A percentile compares a stretch with the other conserved stretches of the same genome.
These are phyloP conservation scores for Leishmania major DNA, from an alignment of 208 protist genomes.

Conservation along the genomic window DNA sequence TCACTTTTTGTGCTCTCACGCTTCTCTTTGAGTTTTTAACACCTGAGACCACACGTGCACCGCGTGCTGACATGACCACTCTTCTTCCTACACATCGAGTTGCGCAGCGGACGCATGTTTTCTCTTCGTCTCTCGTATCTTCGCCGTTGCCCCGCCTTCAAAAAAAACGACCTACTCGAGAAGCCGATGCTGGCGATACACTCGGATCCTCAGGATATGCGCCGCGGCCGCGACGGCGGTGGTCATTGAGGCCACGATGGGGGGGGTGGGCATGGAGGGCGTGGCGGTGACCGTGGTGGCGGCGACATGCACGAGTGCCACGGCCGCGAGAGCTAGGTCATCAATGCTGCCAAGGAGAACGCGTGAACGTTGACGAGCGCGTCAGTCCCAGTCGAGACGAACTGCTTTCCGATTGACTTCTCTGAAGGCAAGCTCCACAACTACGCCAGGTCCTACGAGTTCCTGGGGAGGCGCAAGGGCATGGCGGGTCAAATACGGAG, in stretches of 20 bases:
- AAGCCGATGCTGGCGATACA: neutral
- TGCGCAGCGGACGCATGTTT: neutral
- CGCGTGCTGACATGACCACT: neutral
- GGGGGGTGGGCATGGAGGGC: constrained; percentile 25
- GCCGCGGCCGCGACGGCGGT: constrained; percentile 8
- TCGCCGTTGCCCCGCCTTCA: neutral
- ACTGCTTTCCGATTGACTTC: constrained; percentile 35
- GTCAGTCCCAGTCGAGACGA: constrained; percentile 20
- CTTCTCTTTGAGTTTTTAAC: neutral
- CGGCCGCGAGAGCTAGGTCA: constrained; percentile 22
- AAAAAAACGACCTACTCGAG: neutral
- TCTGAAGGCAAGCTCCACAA: constrained; percentile 17
- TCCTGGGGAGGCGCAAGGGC: constrained; percentile 36
- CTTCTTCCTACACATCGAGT: neutral
- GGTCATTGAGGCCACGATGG: neutral
- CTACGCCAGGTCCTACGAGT: constrained; percentile 39
- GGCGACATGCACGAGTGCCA: constrained; percentile 19
- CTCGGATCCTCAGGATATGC: neutral
- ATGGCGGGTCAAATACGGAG: constrained; percentile 35
- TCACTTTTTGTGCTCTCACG: neutral
- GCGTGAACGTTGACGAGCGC: neutral
- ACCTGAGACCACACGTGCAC: neutral
- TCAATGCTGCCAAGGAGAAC: constrained; percentile 21
- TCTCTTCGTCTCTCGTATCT: neutral
- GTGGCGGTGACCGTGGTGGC: constrained; percentile 17